Percentiles rank a stretch among this genome's conserved stretches.
phyloP scores from a whole-genome alignment of 768 basidiomycete genomes.

The Boletus subcaerulescens region DNA sequence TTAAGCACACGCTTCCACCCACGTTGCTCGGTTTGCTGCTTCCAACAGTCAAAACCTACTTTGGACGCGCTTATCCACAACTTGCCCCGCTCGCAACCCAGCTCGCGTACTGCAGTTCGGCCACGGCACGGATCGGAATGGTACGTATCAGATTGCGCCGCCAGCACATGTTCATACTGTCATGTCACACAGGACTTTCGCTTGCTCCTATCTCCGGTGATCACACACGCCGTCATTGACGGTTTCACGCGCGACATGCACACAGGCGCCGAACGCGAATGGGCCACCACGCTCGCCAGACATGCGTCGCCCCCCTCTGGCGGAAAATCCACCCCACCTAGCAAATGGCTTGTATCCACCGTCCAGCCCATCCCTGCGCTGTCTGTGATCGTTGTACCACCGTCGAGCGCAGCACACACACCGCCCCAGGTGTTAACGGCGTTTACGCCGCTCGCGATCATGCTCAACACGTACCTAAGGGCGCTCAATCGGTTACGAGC shows the following conservation, averaged over 20 bases:
- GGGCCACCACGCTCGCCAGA: slow-evolving; percentile 31
- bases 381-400: slow-evolving; percentile 16
- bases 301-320: slow-evolving; percentile 6
- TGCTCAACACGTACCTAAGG: slow-evolving; percentile 69
- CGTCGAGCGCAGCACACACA: slow-evolving; percentile 47
- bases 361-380: slow-evolving; percentile 32
- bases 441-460: slow-evolving; percentile 72
- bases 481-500: slow-evolving; percentile 80
- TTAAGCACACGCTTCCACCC: slow-evolving; percentile 29
- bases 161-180: not conserved
- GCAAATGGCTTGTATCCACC: slow-evolving; percentile 49
- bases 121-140: slow-evolving; percentile 88
- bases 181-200: slow-evolving; percentile 55
- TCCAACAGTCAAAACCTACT: slow-evolving; percentile 55
- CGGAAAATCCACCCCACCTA: slow-evolving; percentile 34
- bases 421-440: slow-evolving; percentile 71
- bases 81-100: slow-evolving; percentile 89
- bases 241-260: slow-evolving; percentile 49
- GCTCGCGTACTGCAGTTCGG: slow-evolving; percentile 88
- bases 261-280: slow-evolving; percentile 32
- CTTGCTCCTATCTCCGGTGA: slow-evolving; percentile 58
- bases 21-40: slow-evolving; percentile 52
- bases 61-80: slow-evolving; percentile 58
- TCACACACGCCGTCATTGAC: slow-evolving; percentile 58
- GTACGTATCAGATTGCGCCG: slow-evolving; percentile 30